Conservation (phyloP, 2,329 filamentous ascomycete genomes). For the Talaromyces sp. region DNA sequence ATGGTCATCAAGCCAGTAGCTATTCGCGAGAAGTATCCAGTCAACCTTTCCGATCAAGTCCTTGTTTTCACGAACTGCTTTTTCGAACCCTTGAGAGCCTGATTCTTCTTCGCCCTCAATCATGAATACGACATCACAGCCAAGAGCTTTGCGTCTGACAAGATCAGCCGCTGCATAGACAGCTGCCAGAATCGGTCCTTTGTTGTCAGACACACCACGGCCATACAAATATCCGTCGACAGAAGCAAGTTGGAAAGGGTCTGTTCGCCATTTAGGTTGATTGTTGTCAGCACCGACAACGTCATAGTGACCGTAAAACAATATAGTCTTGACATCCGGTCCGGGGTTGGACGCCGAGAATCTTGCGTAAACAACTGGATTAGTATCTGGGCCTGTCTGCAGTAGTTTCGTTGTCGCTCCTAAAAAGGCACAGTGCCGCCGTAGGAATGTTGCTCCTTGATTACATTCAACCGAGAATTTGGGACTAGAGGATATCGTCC, state of each 20-base stretch:
- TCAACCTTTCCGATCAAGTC: conserved; percentile 83
- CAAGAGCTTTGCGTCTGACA: conserved; percentile 74
- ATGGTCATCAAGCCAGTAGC: conserved; percentile 96
- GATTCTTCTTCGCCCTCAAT: conserved; percentile 97
- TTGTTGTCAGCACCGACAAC: conserved; percentile 87
- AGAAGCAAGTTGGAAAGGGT: conserved; percentile 86
- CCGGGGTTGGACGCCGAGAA: conserved; percentile 71
- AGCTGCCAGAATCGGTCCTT: conserved; percentile 90
- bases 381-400: conserved; percentile 73
- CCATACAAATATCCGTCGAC: conserved; percentile 92
- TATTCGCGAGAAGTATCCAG: conserved; percentile 93
- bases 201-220: conserved; percentile 95
- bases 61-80: conserved; percentile 76
- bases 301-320: conserved; percentile 98
- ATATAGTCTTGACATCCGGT: conserved; percentile 71
- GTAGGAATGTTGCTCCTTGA: conserved; percentile 84
- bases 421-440: conserved; percentile 84
- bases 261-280: conserved; percentile 75
- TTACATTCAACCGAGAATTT: conserved; percentile 90
- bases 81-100: conserved; percentile 84
- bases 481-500: conserved; percentile 81
- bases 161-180: conserved; percentile 91
- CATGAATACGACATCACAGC: conserved; percentile 85
- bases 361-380: conserved; percentile 88
- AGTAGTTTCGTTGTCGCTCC: conserved; percentile 87